Evolutionary conservation across 305 asterid species (phyloP), one percentile per base, ranked within the genome.

Genomic region (Fraxinus sp.): DNA sequence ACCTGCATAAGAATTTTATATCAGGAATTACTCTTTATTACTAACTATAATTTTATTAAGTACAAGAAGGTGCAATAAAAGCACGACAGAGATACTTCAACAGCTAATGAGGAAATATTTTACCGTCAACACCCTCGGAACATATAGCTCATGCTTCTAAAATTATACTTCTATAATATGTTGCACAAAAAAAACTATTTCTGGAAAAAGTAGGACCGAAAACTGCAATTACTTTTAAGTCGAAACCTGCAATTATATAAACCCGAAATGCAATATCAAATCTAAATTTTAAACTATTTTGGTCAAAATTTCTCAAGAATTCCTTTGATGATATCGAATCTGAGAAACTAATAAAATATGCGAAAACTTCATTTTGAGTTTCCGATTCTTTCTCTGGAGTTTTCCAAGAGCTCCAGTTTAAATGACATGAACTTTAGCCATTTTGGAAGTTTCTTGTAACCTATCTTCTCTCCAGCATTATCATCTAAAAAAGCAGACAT

Each of bases 1-100:
- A 85, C 94, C 98, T 95, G 89, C 22, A 78, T 22, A 80, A 52
- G 57, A 13, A 76, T 76, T 24, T 80, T 36, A 37, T 26, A 41
- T 55, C 73, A 30, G 28, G 73, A 44, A 59, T 13, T 36, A 76
- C 10, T 20, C 10, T n/a, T 30, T 28, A 30, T 41, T 35, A 77
- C 66, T 77, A 70, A 74, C 82, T 44, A 79, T 55, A 35, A 35
- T 32, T 36, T 33, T 35, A 13, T 26, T 5, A 55, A 55, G 46
- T 64, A 79, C 46, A 18, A 79, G 13, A 28, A 75, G 76, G 75
- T 13, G 10, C 37, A 30, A 70, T 30, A 13, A 70, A 70, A 32
- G 44, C 44, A 71, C 44, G 16, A 16, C 44, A 71, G 39, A 70
- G 18, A 32, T 16, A 32, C 2, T 14, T 32, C 41, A 32, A 71